Percentiles rank a stretch among this genome's conserved stretches.
These are phyloP conservation scores for Crithidia thermophila DNA, from an alignment of 208 protist genomes.

Conservation along the genomic window DNA sequence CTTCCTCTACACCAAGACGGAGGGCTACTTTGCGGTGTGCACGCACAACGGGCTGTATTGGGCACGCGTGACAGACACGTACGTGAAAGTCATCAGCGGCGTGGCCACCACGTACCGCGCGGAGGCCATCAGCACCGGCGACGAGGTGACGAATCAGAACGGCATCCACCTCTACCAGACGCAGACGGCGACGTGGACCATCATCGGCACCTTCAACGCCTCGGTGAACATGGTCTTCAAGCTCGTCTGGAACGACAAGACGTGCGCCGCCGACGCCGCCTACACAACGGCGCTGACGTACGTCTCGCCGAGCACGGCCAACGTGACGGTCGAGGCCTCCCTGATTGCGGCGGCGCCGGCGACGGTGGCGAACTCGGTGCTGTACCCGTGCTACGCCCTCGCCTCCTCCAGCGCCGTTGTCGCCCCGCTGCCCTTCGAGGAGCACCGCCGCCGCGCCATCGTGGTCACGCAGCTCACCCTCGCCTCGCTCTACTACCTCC, in stretches of 20 bases:
- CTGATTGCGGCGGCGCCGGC: slow-evolving; percentile 39
- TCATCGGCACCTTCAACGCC: slow-evolving; percentile 53
- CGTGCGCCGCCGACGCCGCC: slow-evolving; percentile 36
- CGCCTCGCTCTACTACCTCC: slow-evolving; percentile 63
- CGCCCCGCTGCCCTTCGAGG: slow-evolving; percentile 50
- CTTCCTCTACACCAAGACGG: slow-evolving; percentile 29
- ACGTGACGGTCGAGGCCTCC: slow-evolving; percentile 42
- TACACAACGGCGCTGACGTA: slow-evolving; percentile 40
- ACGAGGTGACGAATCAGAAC: slow-evolving; percentile 28
- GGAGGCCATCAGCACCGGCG: slow-evolving; percentile 46
- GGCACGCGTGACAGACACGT: slow-evolving; percentile 28
- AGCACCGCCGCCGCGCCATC: slow-evolving; percentile 38
- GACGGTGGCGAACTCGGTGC: neutral
- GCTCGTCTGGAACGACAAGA: slow-evolving; percentile 65
- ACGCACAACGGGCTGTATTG: slow-evolving; percentile 30
- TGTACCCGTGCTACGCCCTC: slow-evolving; percentile 44
- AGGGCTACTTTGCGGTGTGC: slow-evolving; percentile 56
- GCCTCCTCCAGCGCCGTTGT: slow-evolving; percentile 1
- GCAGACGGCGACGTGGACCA: slow-evolving; percentile 46
- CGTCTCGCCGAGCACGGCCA: slow-evolving; percentile 43
- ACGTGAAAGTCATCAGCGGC: slow-evolving; percentile 35
- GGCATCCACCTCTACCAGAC: slow-evolving; percentile 58
- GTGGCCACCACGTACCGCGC: slow-evolving; percentile 21
- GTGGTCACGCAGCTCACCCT: slow-evolving; percentile 44
- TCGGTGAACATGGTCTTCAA: slow-evolving; percentile 32